Evolutionary conservation across 352 stramenopile species (phyloP).

Genomic region (Aphanomyces stellatus): DNA sequence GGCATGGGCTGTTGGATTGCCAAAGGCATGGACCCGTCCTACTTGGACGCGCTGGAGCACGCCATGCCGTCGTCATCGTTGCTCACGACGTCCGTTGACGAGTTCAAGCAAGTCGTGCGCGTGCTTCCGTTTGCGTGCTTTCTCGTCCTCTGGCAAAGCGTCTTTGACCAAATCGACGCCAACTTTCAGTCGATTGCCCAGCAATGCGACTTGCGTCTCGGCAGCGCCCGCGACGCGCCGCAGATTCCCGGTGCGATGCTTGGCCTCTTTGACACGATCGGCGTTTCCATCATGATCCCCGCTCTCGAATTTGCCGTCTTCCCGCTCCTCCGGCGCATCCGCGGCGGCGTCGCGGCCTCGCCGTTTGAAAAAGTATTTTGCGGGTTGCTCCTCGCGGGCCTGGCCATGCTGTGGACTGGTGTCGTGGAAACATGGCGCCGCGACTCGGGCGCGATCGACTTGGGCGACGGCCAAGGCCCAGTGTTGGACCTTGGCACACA

Average conservation of each 20-base stretch:
- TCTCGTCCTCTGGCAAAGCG: constrained; percentile 85
- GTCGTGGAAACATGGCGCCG: constrained; percentile 66
- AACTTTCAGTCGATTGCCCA: constrained; percentile 84
- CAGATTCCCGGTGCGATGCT: constrained; percentile 70
- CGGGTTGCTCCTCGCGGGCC: constrained; percentile 54
- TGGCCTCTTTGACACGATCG: constrained; percentile 76
- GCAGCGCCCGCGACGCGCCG: constrained; percentile 25
- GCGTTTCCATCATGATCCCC: constrained; percentile 69
- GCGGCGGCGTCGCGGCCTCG: constrained; percentile 49
- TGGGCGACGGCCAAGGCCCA: constrained; percentile 24
- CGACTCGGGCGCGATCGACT: constrained; percentile 35
- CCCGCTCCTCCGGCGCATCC: constrained; percentile 39
- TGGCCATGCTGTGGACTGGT: constrained; percentile 77
- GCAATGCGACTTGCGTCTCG: constrained; percentile 63
- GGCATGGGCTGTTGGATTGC: constrained; percentile 79
- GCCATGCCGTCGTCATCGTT: constrained; percentile 25
- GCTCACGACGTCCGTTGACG: constrained; percentile 48
- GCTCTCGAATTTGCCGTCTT: constrained; percentile 67
- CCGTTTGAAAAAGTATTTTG: constrained; percentile 74
- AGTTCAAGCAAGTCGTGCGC: constrained; percentile 79
- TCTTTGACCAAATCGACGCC: constrained; percentile 77
- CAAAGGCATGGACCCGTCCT: constrained; percentile 75
- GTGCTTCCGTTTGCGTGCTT: constrained; percentile 83
- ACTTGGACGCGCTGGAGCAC: constrained; percentile 71
- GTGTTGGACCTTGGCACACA: constrained; percentile 48